A percentile compares a stretch with the other conserved stretches of the same genome.
Conservation (phyloP, 192 early-diverging fungal genomes). For the Coemansia guatemalensis region DNA sequence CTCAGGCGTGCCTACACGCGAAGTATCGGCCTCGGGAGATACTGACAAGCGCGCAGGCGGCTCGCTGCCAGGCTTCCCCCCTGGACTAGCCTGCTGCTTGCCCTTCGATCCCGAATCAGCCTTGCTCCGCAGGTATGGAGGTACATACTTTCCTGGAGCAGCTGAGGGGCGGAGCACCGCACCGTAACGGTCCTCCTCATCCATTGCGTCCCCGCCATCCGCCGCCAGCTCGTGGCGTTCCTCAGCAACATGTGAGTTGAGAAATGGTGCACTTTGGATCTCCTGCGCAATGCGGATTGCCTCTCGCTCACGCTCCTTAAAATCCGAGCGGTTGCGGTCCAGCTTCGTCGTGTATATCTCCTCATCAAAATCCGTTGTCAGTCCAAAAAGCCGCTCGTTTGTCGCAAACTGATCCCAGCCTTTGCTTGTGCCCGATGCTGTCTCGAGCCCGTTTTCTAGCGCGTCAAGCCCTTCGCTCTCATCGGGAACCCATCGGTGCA, state of each 20-base stretch:
- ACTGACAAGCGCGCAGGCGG: conserved; percentile 5
- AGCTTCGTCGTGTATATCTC: conserved; percentile 95
- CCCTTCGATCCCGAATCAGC: conserved; percentile 10
- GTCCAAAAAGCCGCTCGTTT: conserved; percentile 92
- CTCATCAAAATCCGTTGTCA: conserved; percentile 94
- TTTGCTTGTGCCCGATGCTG: conserved; percentile 1
- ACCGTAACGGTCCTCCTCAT: conserved; percentile 91
- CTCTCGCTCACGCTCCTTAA: conserved; percentile 81
- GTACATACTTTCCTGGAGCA: conserved; percentile 81
- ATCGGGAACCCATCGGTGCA: conserved; percentile 85
- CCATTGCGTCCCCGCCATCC: conserved; percentile 63
- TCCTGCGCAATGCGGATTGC: conserved; percentile 87
- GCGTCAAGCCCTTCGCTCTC: conserved; percentile 41
- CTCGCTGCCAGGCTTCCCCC: conserved; percentile 1
- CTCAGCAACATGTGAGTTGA: conserved; percentile 86
- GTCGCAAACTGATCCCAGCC: conserved; percentile 96
- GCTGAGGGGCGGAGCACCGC: conserved; percentile 69
- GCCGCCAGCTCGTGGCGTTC: conserved; percentile 71
- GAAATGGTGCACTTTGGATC: conserved; percentile 73
- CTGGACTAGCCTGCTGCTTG: background rate
- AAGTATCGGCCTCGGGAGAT: background rate
- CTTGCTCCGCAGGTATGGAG: conserved; percentile 72
- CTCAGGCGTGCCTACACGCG: background rate
- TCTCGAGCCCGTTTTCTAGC: conserved; percentile 29
- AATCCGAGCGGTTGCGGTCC: conserved; percentile 81